Evolutionary conservation across 2,329 filamentous ascomycete genomes (phyloP).

Genomic region (Tricladium varicosporioides): DNA sequence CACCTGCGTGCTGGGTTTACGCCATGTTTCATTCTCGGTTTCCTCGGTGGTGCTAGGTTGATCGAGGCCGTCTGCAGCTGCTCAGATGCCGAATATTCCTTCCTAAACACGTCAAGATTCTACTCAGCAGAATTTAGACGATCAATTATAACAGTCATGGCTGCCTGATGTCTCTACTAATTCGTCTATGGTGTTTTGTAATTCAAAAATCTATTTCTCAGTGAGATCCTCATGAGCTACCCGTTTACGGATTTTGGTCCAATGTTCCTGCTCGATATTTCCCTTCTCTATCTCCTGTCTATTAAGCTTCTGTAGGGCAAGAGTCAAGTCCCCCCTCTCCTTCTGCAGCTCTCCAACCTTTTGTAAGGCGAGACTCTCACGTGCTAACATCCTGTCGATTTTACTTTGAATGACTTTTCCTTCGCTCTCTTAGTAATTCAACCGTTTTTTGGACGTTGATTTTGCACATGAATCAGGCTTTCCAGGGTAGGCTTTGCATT

Average conservation of each 20-base stretch:
- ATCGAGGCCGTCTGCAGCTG: not conserved
- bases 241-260: not conserved
- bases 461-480: too few relatives aligned
- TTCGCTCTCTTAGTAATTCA: too few relatives aligned
- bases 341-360: slow-evolving; percentile 2
- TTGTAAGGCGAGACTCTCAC: not conserved
- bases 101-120: not conserved
- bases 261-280: not conserved
- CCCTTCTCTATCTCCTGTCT: slow-evolving; percentile 4
- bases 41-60: too few relatives aligned
- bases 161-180: not conserved
- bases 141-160: not conserved
- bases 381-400: not conserved
- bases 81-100: not conserved
- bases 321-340: too few relatives aligned
- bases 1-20: too few relatives aligned
- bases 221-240: not conserved
- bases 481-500: too few relatives aligned
- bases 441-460: too few relatives aligned
- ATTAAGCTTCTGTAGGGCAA: too few relatives aligned
- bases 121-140: not conserved
- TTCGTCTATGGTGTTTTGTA: not conserved
- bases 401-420: too few relatives aligned
- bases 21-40: too few relatives aligned
- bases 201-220: not conserved